These are phyloP conservation scores for Boletus tylopilopsis DNA, from an alignment of 768 basidiomycete species.

Conservation along the genomic window DNA sequence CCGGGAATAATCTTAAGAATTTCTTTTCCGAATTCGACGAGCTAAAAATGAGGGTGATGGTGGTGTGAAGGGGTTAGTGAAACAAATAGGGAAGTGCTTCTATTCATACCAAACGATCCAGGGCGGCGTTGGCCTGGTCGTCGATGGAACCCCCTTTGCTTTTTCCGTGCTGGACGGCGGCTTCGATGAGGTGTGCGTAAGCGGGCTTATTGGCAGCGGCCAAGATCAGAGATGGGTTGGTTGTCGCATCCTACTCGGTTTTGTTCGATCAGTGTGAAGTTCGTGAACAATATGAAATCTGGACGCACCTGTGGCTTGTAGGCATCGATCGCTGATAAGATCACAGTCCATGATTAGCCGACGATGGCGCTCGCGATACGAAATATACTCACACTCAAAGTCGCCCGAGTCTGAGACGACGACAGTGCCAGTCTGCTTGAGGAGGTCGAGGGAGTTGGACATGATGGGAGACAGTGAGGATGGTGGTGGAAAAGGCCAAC, in stretches of 20 bases:
- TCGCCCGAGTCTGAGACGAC: slow-evolving; percentile 98
- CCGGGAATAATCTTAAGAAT: slow-evolving; percentile 96
- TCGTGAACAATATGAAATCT: slow-evolving; percentile 10
- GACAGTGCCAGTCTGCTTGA: slow-evolving; percentile 90
- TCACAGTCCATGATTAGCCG: slow-evolving; percentile 20
- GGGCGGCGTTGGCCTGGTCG: slow-evolving; percentile 69
- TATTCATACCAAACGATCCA: slow-evolving; percentile 79
- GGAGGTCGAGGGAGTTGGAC: slow-evolving; percentile 76
- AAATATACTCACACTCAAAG: slow-evolving; percentile 62
- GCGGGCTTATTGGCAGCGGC: slow-evolving; percentile 86
- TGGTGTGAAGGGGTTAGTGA: slow-evolving; percentile 8
- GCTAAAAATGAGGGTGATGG: slow-evolving; percentile 43
- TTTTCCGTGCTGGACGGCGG: slow-evolving; percentile 72
- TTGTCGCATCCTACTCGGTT: slow-evolving; percentile 81
- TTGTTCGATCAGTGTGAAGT: slow-evolving; percentile 9
- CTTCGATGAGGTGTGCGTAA: slow-evolving; percentile 80
- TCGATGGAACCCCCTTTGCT: slow-evolving; percentile 77
- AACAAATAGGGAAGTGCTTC: slow-evolving; percentile 11
- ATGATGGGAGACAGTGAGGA: slow-evolving; percentile 43
- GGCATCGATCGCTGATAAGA: slow-evolving; percentile 75
- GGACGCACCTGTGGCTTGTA: slow-evolving; percentile 86
- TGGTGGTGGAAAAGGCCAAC: background rate
- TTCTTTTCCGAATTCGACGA: slow-evolving; percentile 96
- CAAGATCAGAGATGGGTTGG: slow-evolving; percentile 94
- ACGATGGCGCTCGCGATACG: slow-evolving; percentile 16